Evolutionary conservation across 495 filamentous ascomycete genomes (phyloP).

Genomic region (Apiosordaria backusii): DNA sequence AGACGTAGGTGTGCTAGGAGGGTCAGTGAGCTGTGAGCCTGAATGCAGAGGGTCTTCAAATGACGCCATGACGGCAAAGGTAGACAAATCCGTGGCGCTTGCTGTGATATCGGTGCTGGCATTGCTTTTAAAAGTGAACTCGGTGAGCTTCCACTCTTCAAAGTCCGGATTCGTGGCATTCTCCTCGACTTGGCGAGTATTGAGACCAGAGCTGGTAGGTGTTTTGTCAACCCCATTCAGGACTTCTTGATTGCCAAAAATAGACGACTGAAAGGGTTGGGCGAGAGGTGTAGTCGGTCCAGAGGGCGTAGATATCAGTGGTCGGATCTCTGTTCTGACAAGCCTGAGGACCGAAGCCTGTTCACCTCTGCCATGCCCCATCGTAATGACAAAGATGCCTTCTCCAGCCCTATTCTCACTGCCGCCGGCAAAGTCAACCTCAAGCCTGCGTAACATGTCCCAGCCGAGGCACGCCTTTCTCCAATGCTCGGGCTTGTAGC

Average conservation of each 20-base stretch:
- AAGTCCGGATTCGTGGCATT: neutral
- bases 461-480: constrained; percentile 75
- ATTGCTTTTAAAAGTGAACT: constrained; percentile 33
- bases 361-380: constrained; percentile 58
- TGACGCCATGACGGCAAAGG: constrained; percentile 61
- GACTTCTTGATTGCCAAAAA: constrained; percentile 18
- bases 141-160: constrained; percentile 39
- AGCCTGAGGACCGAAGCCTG: constrained; percentile 36
- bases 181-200: neutral
- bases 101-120: constrained; percentile 55
- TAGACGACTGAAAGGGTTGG: constrained; percentile 10
- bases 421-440: constrained; percentile 84
- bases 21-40: constrained; percentile 18
- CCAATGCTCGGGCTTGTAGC: constrained; percentile 73
- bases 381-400: constrained; percentile 66
- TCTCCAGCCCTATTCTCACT: constrained; percentile 73
- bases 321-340: constrained; percentile 15
- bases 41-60: constrained; percentile 69
- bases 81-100: constrained; percentile 72
- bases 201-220: neutral
- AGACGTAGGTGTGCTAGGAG: constrained; percentile 27
- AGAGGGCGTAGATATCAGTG: constrained; percentile 3
- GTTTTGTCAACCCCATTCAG: neutral
- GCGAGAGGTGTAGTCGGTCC: constrained; percentile 16
- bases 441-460: constrained; percentile 85